These are phyloP conservation scores for Pulveroboletus frians DNA, from an alignment of 768 basidiomycete genomes.

Conservation along the genomic window DNA sequence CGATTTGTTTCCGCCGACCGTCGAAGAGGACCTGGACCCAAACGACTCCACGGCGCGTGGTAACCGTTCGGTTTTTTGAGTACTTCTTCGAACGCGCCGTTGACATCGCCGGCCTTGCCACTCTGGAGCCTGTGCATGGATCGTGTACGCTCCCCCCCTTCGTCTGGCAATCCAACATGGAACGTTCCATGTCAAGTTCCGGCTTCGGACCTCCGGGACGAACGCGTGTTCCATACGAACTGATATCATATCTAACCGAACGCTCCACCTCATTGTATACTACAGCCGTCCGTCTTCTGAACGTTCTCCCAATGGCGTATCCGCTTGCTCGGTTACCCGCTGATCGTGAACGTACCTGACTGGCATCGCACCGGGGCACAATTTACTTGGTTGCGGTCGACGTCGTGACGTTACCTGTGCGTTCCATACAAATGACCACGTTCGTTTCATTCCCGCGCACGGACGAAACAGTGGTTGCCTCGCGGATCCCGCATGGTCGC, in stretches of 20 bases:
- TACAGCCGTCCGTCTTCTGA: constrained; percentile 6
- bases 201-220: constrained; percentile 23
- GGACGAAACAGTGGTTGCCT: constrained; percentile 18
- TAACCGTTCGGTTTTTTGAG: constrained; percentile 18
- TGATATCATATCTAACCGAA: constrained; percentile 28
- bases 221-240: constrained; percentile 6
- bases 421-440: constrained; percentile 11
- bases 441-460: constrained; percentile 29
- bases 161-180: constrained; percentile 1
- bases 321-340: constrained; percentile 7
- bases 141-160: neutral
- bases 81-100: neutral
- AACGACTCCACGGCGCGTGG: constrained; percentile 26
- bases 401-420: constrained; percentile 20
- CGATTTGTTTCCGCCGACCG: constrained; percentile 6
- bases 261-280: constrained; percentile 4
- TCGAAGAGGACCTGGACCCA: constrained; percentile 25
- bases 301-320: constrained; percentile 5
- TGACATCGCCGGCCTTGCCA: constrained; percentile 1
- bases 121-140: constrained; percentile 15
- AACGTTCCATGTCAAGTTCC: constrained; percentile 9
- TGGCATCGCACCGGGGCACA: constrained; percentile 14
- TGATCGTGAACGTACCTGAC: constrained; percentile 17
- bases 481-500: constrained; percentile 27
- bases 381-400: constrained; percentile 6